These are phyloP conservation scores for Umbilicaria muhlenbergii DNA, from an alignment of 495 filamentous ascomycete species.

Conservation along the genomic window DNA sequence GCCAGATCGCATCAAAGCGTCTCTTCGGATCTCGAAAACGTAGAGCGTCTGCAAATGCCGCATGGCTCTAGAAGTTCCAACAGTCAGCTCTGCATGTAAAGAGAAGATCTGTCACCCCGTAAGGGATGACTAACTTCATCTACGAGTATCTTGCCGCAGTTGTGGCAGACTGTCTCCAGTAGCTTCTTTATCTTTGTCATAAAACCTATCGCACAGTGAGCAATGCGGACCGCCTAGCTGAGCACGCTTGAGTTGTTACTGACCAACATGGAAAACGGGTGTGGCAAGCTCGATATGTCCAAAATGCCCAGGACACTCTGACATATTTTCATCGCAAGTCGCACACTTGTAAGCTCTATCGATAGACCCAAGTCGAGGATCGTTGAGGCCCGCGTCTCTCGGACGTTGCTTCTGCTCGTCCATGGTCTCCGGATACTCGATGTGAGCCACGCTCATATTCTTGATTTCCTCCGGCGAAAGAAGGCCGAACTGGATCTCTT, in stretches of 20 bases:
- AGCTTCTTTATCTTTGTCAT: conserved; percentile 97
- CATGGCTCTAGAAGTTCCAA: conserved; percentile 48
- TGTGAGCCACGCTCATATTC: conserved; percentile 83
- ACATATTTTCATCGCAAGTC: conserved; percentile 87
- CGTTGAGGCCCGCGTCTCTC: conserved; percentile 78
- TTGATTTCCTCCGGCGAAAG: conserved; percentile 96
- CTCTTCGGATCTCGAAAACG: conserved; percentile 76
- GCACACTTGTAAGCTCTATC: conserved; percentile 87
- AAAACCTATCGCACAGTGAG: conserved; percentile 47
- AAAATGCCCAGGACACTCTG: conserved; percentile 93
- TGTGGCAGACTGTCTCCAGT: conserved; percentile 93
- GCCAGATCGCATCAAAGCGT: conserved; percentile 81
- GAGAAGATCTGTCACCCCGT: conserved; percentile 33
- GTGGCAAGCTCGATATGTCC: conserved; percentile 93
- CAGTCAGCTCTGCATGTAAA: conserved; percentile 48
- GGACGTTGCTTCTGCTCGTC: conserved; percentile 82
- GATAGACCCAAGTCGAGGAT: conserved; percentile 86
- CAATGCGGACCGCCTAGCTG: background rate
- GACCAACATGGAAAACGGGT: conserved; percentile 82
- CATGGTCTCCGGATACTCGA: conserved; percentile 96
- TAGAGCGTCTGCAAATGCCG: conserved; percentile 66
- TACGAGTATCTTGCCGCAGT: conserved; percentile 87
- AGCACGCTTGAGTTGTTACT: conserved; percentile 7
- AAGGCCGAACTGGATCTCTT: conserved; percentile 98
- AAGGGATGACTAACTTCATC: conserved; percentile 79